phyloP scores from a whole-genome alignment of 495 filamentous ascomycete species.

The Cudoniella acicularis region DNA sequence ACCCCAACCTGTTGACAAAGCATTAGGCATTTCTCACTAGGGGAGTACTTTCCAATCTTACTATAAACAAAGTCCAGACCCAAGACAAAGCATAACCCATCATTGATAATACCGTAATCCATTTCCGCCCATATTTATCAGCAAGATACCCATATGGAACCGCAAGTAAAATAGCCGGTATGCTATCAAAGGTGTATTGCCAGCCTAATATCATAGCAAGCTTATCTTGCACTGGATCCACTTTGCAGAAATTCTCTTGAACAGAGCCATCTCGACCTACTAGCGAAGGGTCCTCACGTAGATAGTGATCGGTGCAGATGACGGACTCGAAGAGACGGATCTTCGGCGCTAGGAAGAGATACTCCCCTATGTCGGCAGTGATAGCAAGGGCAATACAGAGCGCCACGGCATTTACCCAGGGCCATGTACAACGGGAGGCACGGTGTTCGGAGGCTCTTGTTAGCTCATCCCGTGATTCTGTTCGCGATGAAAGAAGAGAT shows the following conservation, averaged over 20 bases:
- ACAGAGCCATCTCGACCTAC: constrained; percentile 8
- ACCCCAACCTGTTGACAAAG: constrained; percentile 27
- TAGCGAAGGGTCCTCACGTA: constrained; percentile 1
- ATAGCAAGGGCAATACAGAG: constrained; percentile 7
- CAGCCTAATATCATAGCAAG: constrained; percentile 23
- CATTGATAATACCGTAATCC: constrained; percentile 34
- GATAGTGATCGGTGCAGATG: constrained; percentile 35
- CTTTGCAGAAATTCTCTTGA: constrained; percentile 31
- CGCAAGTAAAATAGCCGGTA: constrained; percentile 29
- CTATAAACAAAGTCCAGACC: constrained; percentile 19
- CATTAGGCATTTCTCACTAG: constrained; percentile 24
- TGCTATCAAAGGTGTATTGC: background rate
- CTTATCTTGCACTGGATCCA: constrained; percentile 24
- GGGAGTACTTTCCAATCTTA: constrained; percentile 29
- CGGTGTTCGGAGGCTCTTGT: too few species aligned
- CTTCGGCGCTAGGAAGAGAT: constrained; percentile 31
- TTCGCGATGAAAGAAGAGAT: too few species aligned
- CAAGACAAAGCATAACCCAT: constrained; percentile 33
- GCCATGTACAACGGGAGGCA: too few species aligned
- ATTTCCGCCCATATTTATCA: constrained; percentile 42
- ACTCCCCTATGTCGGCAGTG: constrained; percentile 30
- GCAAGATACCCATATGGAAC: constrained; percentile 30
- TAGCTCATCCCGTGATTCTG: too few species aligned
- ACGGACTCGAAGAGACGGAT: constrained; percentile 38
- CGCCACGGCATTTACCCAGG: constrained; percentile 8